Conservation (phyloP, 2,329 filamentous ascomycete species). For the Xylariaceae sp. region DNA sequence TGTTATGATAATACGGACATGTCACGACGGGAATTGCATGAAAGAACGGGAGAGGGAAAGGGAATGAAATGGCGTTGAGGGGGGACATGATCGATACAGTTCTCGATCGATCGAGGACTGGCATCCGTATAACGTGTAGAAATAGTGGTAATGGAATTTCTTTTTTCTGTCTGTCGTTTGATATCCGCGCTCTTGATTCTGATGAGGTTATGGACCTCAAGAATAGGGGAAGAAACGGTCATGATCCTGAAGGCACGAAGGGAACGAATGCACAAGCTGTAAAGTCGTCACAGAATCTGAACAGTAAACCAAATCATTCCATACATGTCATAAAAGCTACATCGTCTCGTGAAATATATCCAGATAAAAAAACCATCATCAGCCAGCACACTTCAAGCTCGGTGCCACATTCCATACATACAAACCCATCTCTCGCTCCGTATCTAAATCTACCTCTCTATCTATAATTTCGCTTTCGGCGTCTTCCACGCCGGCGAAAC, state of each 20-base stretch:
- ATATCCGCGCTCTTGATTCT: too few species aligned
- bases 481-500: slow-evolving; percentile 45
- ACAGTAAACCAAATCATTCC: too few species aligned
- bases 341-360: background rate
- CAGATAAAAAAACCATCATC: background rate
- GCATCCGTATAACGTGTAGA: slow-evolving; percentile 9
- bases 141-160: slow-evolving; percentile 5
- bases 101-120: slow-evolving; percentile 1
- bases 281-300: too few species aligned
- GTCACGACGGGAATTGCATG: background rate
- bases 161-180: too few species aligned
- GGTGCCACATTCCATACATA: background rate
- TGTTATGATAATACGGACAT: too few species aligned
- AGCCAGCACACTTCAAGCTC: background rate
- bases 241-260: too few species aligned
- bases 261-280: too few species aligned
- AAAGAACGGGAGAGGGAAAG: background rate
- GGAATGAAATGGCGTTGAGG: slow-evolving; percentile 2
- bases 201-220: too few species aligned
- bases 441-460: background rate
- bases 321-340: too few species aligned
- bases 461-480: slow-evolving; percentile 47
- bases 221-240: too few species aligned
- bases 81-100: slow-evolving; percentile 9
- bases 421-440: background rate